phyloP scores from a whole-genome alignment of 768 basidiomycete genomes.

The Mrakia hoshinonis region DNA sequence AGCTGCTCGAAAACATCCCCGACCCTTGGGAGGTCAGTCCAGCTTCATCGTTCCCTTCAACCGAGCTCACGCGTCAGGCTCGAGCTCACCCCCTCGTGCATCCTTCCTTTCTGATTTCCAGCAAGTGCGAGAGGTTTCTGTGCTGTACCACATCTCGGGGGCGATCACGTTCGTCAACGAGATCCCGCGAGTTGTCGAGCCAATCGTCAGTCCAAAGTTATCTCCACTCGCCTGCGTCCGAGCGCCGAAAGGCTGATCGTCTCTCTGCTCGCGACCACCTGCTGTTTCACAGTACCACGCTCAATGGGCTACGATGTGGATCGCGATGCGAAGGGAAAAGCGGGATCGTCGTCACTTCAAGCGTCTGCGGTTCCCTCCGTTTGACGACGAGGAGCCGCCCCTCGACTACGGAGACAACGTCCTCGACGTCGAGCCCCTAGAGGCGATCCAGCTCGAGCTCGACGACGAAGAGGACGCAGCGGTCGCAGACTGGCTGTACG shows the following conservation, averaged over 20 bases:
- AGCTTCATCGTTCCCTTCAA: neutral
- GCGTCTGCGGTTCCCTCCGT: slow-evolving; percentile 98
- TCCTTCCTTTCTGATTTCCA: slow-evolving; percentile 29
- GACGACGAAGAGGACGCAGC: slow-evolving; percentile 84
- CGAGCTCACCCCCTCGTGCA: neutral
- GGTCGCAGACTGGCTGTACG: slow-evolving; percentile 97
- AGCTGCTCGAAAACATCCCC: slow-evolving; percentile 95
- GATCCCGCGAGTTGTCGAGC: slow-evolving; percentile 91
- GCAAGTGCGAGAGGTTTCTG: slow-evolving; percentile 98
- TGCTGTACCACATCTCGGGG: slow-evolving; percentile 96
- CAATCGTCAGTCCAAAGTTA: slow-evolving; percentile 47
- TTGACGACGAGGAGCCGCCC: slow-evolving; percentile 98
- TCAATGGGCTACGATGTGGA: slow-evolving; percentile 99
- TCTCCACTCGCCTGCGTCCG: neutral
- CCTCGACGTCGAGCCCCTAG: slow-evolving; percentile 91
- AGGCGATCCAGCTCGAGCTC: slow-evolving; percentile 92
- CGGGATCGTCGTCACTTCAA: slow-evolving; percentile 98
- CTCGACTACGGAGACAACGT: slow-evolving; percentile 99
- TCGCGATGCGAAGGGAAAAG: slow-evolving; percentile 98
- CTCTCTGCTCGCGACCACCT: too few species aligned
- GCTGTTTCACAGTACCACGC: slow-evolving; percentile 62
- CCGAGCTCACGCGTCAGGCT: neutral
- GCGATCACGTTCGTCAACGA: slow-evolving; percentile 99
- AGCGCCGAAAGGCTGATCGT: neutral
- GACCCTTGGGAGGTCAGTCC: slow-evolving; percentile 70